Conservation (phyloP, 2,329 filamentous ascomycete genomes). For the Malbranchea zuffiana region DNA sequence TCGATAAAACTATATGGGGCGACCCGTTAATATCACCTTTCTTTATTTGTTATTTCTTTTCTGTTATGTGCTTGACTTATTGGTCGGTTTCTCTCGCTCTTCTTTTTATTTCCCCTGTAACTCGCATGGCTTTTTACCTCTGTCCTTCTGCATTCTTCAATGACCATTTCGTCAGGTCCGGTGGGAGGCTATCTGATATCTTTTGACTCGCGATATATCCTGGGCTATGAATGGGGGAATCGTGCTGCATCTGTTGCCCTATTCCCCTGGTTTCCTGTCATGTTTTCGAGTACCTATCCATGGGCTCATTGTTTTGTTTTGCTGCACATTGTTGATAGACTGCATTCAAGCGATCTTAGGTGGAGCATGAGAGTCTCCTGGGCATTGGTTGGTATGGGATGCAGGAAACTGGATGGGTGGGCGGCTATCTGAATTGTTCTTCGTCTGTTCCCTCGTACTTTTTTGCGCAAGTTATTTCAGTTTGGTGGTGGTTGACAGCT, state of each 20-base stretch:
- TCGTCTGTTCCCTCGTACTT: conserved; percentile 8
- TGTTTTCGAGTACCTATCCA: too few species aligned
- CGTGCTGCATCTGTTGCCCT: background rate
- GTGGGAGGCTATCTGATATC: conserved; percentile 11
- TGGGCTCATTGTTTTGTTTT: background rate
- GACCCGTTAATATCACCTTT: conserved; percentile 24
- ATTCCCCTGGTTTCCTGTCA: too few species aligned
- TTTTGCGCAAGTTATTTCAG: conserved; percentile 6
- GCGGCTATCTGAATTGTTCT: conserved; percentile 15
- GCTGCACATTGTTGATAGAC: conserved; percentile 7
- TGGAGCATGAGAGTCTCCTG: conserved; percentile 8
- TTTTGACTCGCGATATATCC: conserved; percentile 4
- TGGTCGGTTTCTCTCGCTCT: conserved; percentile 11
- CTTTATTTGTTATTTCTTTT: conserved; percentile 11
- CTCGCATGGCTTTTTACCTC: conserved; percentile 1
- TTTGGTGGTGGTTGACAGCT: too few species aligned
- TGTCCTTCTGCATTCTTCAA: conserved; percentile 6
- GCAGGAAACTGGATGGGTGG: conserved; percentile 13
- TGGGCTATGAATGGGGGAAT: conserved; percentile 5
- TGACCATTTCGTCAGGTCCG: conserved; percentile 5
- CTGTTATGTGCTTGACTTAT: conserved; percentile 10
- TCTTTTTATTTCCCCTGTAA: background rate
- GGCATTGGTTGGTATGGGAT: conserved; percentile 8
- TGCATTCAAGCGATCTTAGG: conserved; percentile 11
- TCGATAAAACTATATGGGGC: conserved; percentile 28